phyloP scores from a whole-genome alignment of 768 basidiomycete genomes.

The Xerocomus potaroensis region DNA sequence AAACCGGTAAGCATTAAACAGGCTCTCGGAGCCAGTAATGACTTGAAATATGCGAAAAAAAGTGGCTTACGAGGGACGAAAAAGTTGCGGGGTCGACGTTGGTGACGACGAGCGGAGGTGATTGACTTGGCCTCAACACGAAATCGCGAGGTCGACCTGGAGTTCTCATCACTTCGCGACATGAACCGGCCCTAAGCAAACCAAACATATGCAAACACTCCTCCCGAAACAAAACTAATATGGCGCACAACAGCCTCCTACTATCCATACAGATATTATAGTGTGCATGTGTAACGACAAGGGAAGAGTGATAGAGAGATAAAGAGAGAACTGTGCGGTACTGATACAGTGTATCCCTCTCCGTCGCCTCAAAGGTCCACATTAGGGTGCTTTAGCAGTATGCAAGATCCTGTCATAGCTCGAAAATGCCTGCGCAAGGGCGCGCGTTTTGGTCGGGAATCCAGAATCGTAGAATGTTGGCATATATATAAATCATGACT shows the following conservation, averaged over 20 bases:
- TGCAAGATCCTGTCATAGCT: conserved; percentile 28
- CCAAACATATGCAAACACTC: conserved; percentile 29
- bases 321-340: conserved; percentile 21
- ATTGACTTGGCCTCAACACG: conserved; percentile 27
- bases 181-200: conserved; percentile 32
- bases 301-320: too few species aligned
- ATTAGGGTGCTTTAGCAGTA: conserved; percentile 28
- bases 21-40: background rate
- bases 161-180: conserved; percentile 21
- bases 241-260: background rate
- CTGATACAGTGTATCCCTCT: conserved; percentile 30
- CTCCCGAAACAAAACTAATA: background rate
- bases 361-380: conserved; percentile 17
- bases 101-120: conserved; percentile 29
- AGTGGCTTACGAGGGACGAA: conserved; percentile 16
- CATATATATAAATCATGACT: conserved; percentile 29
- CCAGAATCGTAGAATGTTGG: conserved; percentile 14
- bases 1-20: conserved; percentile 19
- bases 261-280: conserved; percentile 27
- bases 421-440: conserved; percentile 8
- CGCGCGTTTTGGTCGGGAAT: background rate
- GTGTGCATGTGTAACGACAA: conserved; percentile 20
- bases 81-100: conserved; percentile 22
- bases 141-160: conserved; percentile 20
- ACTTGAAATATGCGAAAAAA: conserved; percentile 1